phyloP scores from a whole-genome alignment of 2,329 filamentous ascomycete species.

The Claviceps pusilla region DNA sequence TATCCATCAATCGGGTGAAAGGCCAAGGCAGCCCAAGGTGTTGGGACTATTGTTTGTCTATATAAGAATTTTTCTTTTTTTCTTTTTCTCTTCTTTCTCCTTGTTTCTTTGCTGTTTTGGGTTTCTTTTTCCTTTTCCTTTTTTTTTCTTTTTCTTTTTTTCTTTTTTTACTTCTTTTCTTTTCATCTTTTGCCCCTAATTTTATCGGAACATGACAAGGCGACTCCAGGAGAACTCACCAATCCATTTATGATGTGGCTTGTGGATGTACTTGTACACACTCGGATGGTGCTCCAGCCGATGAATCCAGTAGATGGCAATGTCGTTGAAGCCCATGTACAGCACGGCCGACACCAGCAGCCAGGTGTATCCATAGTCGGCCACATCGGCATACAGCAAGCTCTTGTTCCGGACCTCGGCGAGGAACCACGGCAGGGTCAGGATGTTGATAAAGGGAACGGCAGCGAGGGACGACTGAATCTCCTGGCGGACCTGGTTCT shows the following conservation, averaged over 20 bases:
- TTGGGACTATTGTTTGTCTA: slow-evolving; percentile 48
- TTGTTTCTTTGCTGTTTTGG: too few species aligned
- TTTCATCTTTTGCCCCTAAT: not conserved
- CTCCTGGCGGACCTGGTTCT: slow-evolving; percentile 31
- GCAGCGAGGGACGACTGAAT: slow-evolving; percentile 27
- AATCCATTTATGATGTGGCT: slow-evolving; percentile 99
- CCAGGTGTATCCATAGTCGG: slow-evolving; percentile 27
- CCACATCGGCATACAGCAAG: slow-evolving; percentile 23
- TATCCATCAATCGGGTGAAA: slow-evolving; percentile 93
- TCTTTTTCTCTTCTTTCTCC: not conserved
- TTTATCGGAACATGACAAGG: not conserved
- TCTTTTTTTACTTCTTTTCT: not conserved
- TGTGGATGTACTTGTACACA: slow-evolving; percentile 76
- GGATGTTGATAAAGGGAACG: slow-evolving; percentile 28
- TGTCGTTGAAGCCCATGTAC: slow-evolving; percentile 16
- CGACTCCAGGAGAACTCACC: not conserved
- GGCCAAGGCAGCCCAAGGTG: slow-evolving; percentile 78
- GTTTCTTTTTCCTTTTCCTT: too few species aligned
- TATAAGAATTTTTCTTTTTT: not conserved
- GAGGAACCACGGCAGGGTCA: slow-evolving; percentile 31
- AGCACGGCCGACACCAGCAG: slow-evolving; percentile 21
- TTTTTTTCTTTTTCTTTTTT: not conserved
- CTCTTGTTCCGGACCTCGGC: slow-evolving; percentile 32
- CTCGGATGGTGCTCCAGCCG: slow-evolving; percentile 66
- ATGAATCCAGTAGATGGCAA: slow-evolving; percentile 76